These are phyloP conservation scores for Pythium inflatum DNA, from an alignment of 352 stramenopile genomes.

Conservation along the genomic window DNA sequence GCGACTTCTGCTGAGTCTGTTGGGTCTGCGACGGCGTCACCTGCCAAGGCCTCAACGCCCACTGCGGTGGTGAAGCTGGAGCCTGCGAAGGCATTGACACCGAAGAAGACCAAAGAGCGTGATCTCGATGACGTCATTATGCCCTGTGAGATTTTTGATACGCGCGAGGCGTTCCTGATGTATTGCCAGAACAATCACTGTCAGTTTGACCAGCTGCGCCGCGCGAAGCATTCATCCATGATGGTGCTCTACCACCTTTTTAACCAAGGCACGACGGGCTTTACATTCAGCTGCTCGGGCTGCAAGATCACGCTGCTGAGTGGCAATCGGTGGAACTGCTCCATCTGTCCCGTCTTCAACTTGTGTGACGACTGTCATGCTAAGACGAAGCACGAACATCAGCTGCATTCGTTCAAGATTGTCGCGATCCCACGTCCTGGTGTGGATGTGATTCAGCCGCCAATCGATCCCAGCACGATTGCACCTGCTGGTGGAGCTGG, in stretches of 20 bases:
- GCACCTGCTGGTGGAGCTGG: slow-evolving; percentile 20
- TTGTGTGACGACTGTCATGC: slow-evolving; percentile 94
- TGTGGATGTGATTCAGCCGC: slow-evolving; percentile 42
- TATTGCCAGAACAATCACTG: slow-evolving; percentile 92
- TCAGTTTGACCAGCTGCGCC: slow-evolving; percentile 88
- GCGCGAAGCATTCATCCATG: slow-evolving; percentile 90
- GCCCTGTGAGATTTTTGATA: slow-evolving; percentile 97
- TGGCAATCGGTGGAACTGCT: slow-evolving; percentile 96
- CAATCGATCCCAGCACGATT: slow-evolving; percentile 31
- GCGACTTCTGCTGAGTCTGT: slow-evolving; percentile 4
- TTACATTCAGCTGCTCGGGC: slow-evolving; percentile 95
- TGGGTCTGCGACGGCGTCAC: neutral
- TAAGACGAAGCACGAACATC: slow-evolving; percentile 93
- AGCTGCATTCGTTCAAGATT: slow-evolving; percentile 94
- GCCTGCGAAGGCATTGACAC: slow-evolving; percentile 38
- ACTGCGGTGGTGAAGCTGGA: slow-evolving; percentile 39
- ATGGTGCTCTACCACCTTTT: slow-evolving; percentile 91
- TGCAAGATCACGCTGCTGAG: slow-evolving; percentile 95
- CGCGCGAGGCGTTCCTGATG: slow-evolving; percentile 88
- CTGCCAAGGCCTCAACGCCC: slow-evolving; percentile 22
- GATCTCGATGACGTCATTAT: slow-evolving; percentile 94
- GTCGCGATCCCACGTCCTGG: slow-evolving; percentile 78
- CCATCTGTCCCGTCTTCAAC: slow-evolving; percentile 96
- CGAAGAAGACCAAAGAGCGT: slow-evolving; percentile 44
- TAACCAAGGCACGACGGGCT: slow-evolving; percentile 93